Evolutionary conservation across 176 grass and related monocot species (phyloP).

Genomic region (Cocos nucifera): DNA sequence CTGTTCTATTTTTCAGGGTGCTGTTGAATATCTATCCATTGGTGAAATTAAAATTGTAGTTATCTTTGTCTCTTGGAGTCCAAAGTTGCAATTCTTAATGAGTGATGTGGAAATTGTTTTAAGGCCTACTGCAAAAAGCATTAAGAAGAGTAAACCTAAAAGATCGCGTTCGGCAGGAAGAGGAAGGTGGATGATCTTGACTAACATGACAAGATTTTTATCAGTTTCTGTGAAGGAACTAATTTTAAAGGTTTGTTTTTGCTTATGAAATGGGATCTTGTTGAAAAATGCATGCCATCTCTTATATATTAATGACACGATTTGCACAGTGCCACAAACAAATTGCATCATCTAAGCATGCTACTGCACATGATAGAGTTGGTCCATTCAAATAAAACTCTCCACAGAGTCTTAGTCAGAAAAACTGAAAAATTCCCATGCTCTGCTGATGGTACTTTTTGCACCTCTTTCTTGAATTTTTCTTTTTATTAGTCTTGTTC

Average conservation of each 20-base stretch:
- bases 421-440: too few relatives aligned
- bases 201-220: slow-evolving; percentile 44
- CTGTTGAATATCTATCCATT: slow-evolving; percentile 51
- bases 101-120: slow-evolving; percentile 69
- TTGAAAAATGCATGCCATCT: too few relatives aligned
- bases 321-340: too few relatives aligned
- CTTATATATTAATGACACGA: too few relatives aligned
- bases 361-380: too few relatives aligned
- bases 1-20: slow-evolving; percentile 46
- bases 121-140: slow-evolving; percentile 41
- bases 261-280: too few relatives aligned
- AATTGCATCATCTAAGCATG: too few relatives aligned
- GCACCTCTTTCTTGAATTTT: too few relatives aligned
- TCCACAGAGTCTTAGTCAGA: too few relatives aligned
- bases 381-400: slow-evolving; percentile 2
- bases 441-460: too few relatives aligned
- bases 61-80: slow-evolving; percentile 34
- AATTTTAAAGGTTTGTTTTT: slow-evolving; percentile 61
- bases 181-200: slow-evolving; percentile 51
- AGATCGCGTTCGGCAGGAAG: slow-evolving; percentile 39
- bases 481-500: too few relatives aligned
- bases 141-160: slow-evolving; percentile 55
- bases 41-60: slow-evolving; percentile 71
- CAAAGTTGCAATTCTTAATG: slow-evolving; percentile 57
- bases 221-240: slow-evolving; percentile 62